These are phyloP conservation scores for Metschnikowia noctiluminum DNA, from an alignment of 805 yeast species.

Conservation along the genomic window DNA sequence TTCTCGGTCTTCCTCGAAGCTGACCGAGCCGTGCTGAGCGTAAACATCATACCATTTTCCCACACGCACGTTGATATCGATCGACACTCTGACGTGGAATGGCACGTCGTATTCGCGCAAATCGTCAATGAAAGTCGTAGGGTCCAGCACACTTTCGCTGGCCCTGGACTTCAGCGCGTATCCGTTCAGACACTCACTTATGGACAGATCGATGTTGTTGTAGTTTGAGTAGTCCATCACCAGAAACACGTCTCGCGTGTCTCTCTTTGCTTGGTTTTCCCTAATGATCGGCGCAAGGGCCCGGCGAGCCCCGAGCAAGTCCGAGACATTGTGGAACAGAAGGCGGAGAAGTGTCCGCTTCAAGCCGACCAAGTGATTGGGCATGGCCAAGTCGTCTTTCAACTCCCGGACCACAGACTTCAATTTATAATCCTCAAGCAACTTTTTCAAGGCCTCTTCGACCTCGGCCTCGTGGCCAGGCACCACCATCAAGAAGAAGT, in stretches of 20 bases:
- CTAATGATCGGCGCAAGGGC: slow-evolving; percentile 64
- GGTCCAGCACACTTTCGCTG: slow-evolving; percentile 37
- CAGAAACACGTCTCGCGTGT: slow-evolving; percentile 65
- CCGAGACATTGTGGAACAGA: slow-evolving; percentile 69
- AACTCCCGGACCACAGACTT: slow-evolving; percentile 52
- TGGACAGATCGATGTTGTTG: slow-evolving; percentile 13
- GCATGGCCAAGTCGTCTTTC: slow-evolving; percentile 78
- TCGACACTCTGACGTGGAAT: slow-evolving; percentile 92
- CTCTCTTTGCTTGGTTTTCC: slow-evolving; percentile 59
- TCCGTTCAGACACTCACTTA: slow-evolving; percentile 5
- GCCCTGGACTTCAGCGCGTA: slow-evolving; percentile 5
- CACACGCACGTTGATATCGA: slow-evolving; percentile 80
- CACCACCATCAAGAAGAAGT: slow-evolving; percentile 69
- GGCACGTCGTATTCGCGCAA: slow-evolving; percentile 95
- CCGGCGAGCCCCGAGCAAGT: slow-evolving; percentile 72
- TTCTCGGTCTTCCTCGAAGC: slow-evolving; percentile 58
- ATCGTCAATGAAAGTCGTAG: slow-evolving; percentile 68
- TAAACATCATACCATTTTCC: slow-evolving; percentile 94
- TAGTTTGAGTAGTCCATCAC: slow-evolving; percentile 44
- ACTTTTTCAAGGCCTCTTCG: slow-evolving; percentile 75
- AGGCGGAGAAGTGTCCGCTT: slow-evolving; percentile 62
- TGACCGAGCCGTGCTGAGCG: slow-evolving; percentile 54
- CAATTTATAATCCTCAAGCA: slow-evolving; percentile 55
- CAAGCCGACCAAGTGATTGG: slow-evolving; percentile 84
- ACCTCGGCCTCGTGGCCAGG: slow-evolving; percentile 66